Evolutionary conservation across 2,329 filamentous ascomycete genomes (phyloP).

Genomic region (Sporothrix luriei): DNA sequence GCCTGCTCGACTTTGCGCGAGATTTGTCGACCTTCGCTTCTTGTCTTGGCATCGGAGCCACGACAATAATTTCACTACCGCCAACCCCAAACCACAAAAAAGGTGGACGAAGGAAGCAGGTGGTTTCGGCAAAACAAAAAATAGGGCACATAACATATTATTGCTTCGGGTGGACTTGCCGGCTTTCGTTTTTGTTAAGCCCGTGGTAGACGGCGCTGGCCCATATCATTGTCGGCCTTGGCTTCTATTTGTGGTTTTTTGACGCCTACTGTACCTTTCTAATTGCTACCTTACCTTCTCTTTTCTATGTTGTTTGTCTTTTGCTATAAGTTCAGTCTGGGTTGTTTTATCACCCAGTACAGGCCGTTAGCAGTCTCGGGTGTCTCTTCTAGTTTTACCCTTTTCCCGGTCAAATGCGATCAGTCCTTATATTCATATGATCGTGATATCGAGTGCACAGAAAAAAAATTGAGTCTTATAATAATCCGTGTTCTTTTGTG

Average conservation of each 20-base stretch:
- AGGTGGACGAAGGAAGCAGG: conserved; percentile 26
- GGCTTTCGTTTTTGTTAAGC: conserved; percentile 26
- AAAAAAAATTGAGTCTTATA: background rate
- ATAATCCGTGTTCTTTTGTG: background rate
- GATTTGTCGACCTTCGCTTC: background rate
- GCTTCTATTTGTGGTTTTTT: conserved; percentile 39
- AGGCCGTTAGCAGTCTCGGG: conserved; percentile 43
- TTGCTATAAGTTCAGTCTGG: conserved; percentile 33
- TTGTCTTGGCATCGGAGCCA: conserved; percentile 9
- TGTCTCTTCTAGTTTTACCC: conserved; percentile 50
- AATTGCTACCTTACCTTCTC: conserved; percentile 11
- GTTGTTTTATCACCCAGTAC: conserved; percentile 38
- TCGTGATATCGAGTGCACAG: too few species aligned
- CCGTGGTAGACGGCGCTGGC: conserved; percentile 33
- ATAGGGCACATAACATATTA: conserved; percentile 25
- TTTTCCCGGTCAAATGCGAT: conserved; percentile 38
- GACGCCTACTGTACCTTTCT: conserved; percentile 20
- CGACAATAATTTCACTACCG: conserved; percentile 26
- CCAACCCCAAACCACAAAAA: conserved; percentile 22
- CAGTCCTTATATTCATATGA: conserved; percentile 1
- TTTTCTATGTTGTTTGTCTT: conserved; percentile 14
- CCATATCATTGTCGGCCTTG: conserved; percentile 26
- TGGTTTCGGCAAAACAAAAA: conserved; percentile 27
- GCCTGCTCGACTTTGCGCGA: background rate
- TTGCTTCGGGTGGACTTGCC: conserved; percentile 25